These are phyloP conservation scores for Daldinia decipiens DNA, from an alignment of 495 filamentous ascomycete genomes.

Conservation along the genomic window DNA sequence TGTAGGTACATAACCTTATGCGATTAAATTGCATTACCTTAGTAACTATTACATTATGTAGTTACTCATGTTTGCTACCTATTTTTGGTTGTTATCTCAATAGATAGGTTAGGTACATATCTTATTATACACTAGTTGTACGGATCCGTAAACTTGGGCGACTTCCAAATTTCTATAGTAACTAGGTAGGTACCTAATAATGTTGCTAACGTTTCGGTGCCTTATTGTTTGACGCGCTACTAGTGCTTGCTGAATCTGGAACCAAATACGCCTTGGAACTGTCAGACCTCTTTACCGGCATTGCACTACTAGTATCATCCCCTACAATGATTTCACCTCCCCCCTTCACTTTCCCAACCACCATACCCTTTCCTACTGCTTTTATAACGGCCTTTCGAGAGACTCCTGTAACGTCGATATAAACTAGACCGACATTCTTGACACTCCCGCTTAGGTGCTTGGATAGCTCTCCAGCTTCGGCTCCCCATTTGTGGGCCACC, in stretches of 20 bases:
- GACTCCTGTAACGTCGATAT: conserved; percentile 94
- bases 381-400: conserved; percentile 89
- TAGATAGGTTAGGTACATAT: background rate
- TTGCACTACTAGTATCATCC: conserved; percentile 71
- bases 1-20: background rate
- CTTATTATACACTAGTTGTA: no score
- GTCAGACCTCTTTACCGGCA: conserved; percentile 16
- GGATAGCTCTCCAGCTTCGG: conserved; percentile 81
- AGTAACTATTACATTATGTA: background rate
- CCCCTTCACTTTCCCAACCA: conserved; percentile 87
- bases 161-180: background rate
- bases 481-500: conserved; percentile 84
- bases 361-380: conserved; percentile 97
- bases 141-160: conserved; percentile 8
- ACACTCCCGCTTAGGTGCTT: conserved; percentile 81
- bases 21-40: no score
- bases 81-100: background rate
- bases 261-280: conserved; percentile 16
- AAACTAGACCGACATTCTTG: conserved; percentile 97
- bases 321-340: conserved; percentile 88
- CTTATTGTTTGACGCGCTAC: conserved; percentile 31
- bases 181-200: no score
- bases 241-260: conserved; percentile 35
- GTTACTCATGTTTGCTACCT: background rate
- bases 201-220: conserved; percentile 27